A percentile compares a stretch with the other conserved stretches of the same genome.
Conservation (phyloP, 441 rosid species). For the Melastoma candidum region DNA sequence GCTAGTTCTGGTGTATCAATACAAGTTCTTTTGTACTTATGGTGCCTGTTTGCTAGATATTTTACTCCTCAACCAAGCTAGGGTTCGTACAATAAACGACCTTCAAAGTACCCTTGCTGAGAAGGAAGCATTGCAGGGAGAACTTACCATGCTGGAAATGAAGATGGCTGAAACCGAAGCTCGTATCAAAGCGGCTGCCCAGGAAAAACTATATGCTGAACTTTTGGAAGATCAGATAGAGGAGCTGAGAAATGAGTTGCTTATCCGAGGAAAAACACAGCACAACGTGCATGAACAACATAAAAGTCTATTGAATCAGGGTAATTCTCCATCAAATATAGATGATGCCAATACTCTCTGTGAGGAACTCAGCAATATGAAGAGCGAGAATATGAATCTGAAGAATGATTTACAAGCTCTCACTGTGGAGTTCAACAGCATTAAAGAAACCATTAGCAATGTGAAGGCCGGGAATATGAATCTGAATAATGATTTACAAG, state of each 20-base stretch:
- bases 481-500: conserved; percentile 58
- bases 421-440: conserved; percentile 37
- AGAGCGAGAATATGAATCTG: conserved; percentile 52
- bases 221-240: conserved; percentile 62
- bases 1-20: neutral
- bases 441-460: conserved; percentile 42
- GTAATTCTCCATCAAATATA: conserved; percentile 21
- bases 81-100: conserved; percentile 64
- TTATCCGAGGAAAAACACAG: conserved; percentile 25
- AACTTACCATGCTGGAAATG: conserved; percentile 57
- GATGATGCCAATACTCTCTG: conserved; percentile 34
- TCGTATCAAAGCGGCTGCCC: conserved; percentile 58
- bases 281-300: conserved; percentile 15
- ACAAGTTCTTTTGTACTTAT: conserved; percentile 6
- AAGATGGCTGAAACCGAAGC: conserved; percentile 83
- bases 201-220: conserved; percentile 63
- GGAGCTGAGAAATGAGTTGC: conserved; percentile 51
- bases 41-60: conserved; percentile 39
- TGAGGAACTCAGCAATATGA: conserved; percentile 55
- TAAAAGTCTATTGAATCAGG: conserved; percentile 19
- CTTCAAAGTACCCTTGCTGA: conserved; percentile 58
- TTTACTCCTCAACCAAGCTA: conserved; percentile 79
- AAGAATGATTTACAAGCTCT: conserved; percentile 60
- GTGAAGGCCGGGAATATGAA: conserved; percentile 55
- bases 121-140: conserved; percentile 70